Conservation (phyloP, 2,329 filamentous ascomycete genomes). For the Pseudonectria buxi region DNA sequence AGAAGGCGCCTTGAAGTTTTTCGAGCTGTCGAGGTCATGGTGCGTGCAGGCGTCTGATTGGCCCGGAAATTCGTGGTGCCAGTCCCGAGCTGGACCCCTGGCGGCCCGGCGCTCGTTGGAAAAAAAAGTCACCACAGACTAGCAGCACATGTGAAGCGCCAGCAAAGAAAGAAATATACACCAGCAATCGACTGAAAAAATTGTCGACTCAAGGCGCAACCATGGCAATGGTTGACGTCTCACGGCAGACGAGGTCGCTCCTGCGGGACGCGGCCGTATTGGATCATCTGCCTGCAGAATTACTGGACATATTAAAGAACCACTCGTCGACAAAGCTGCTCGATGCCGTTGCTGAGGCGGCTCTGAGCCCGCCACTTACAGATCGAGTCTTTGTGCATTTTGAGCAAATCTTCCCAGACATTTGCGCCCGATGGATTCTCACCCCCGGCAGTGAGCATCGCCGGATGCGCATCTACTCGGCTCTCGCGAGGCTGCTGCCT, state of each 20-base stretch:
- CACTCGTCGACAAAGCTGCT: constrained; percentile 61
- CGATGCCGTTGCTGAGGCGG: constrained; percentile 61
- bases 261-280: constrained; percentile 48
- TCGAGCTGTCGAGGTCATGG: constrained; percentile 28
- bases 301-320: constrained; percentile 60
- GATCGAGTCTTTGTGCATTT: constrained; percentile 69
- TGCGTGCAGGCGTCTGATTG: constrained; percentile 24
- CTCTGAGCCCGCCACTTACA: constrained; percentile 64
- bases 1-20: constrained; percentile 33
- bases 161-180: constrained; percentile 15
- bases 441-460: constrained; percentile 32
- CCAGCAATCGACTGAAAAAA: constrained; percentile 20
- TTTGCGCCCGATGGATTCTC: constrained; percentile 72
- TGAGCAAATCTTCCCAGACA: constrained; percentile 69
- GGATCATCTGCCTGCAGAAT: constrained; percentile 60
- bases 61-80: constrained; percentile 31
- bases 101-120: constrained; percentile 9
- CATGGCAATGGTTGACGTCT: constrained; percentile 53
- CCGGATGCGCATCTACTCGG: constrained; percentile 50
- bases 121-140: constrained; percentile 34
- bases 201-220: constrained; percentile 26
- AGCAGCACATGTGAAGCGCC: constrained; percentile 17
- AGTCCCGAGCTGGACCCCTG: constrained; percentile 23
- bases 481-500: constrained; percentile 73
- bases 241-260: constrained; percentile 48